phyloP scores from a whole-genome alignment of 306 rosid species.

The Cucumis sativus region DNA sequence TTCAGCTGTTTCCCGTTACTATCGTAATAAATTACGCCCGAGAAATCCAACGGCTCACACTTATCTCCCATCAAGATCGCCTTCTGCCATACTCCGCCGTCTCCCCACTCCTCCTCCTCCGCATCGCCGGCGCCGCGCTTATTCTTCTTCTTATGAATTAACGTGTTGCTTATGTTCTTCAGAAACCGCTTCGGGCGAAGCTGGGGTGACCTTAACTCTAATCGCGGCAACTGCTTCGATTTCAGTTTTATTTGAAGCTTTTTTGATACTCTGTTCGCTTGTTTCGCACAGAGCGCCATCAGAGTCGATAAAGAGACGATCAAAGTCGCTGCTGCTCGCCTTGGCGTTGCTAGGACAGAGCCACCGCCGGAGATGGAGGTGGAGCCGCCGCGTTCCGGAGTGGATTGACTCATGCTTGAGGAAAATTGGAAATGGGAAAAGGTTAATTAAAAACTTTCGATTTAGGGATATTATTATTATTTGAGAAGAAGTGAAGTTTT shows the following conservation, averaged over 20 bases:
- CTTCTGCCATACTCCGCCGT: constrained; percentile 94
- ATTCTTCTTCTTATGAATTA: constrained; percentile 28
- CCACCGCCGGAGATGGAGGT: neutral
- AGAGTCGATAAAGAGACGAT: constrained; percentile 27
- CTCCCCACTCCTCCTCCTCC: constrained; percentile 33
- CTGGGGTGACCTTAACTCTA: constrained; percentile 18
- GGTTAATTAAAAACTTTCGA: neutral
- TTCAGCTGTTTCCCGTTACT: constrained; percentile 35
- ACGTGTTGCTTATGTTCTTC: constrained; percentile 42
- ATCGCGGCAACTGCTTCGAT: neutral
- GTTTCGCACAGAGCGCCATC: constrained; percentile 23
- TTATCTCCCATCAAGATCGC: constrained; percentile 85
- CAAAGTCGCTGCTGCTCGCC: constrained; percentile 5
- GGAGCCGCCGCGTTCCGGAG: neutral
- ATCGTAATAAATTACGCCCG: constrained; percentile 71
- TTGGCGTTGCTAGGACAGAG: neutral
- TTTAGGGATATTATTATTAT: neutral
- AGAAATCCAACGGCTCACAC: constrained; percentile 79
- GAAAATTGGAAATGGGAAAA: neutral
- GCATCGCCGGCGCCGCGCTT: neutral
- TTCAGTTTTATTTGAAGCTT: constrained; percentile 2
- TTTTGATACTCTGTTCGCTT: constrained; percentile 15
- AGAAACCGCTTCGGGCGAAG: constrained; percentile 49
- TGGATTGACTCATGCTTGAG: neutral
- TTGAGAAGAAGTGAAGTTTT: neutral